phyloP scores from a whole-genome alignment of 768 basidiomycete species.

The Phylloporus arenicola region DNA sequence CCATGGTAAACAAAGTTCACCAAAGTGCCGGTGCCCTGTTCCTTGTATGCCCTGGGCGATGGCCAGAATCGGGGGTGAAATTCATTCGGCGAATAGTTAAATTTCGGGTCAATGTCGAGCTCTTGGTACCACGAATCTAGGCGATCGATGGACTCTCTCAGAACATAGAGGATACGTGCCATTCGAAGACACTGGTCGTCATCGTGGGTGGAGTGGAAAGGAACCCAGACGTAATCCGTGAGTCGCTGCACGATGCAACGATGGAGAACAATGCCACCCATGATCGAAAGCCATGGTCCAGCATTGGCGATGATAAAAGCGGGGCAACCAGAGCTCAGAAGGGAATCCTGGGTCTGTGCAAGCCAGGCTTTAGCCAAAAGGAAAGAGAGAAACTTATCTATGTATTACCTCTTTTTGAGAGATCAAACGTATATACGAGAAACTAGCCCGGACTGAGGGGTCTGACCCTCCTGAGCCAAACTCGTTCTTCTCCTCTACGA shows the following conservation, averaged over 20 bases:
- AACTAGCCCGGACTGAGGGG: constrained; percentile 28
- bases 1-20: constrained; percentile 20
- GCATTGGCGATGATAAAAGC: constrained; percentile 19
- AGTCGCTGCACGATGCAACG: constrained; percentile 30
- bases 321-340: constrained; percentile 24
- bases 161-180: constrained; percentile 19
- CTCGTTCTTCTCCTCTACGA: constrained; percentile 20
- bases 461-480: constrained; percentile 23
- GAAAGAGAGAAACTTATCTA: background rate
- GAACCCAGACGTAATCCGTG: constrained; percentile 31
- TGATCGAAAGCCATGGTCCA: constrained; percentile 26
- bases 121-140: constrained; percentile 21
- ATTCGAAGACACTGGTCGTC: constrained; percentile 11
- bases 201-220: constrained; percentile 10
- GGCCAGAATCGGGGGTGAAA: constrained; percentile 20
- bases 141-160: constrained; percentile 9
- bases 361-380: background rate
- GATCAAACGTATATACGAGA: constrained; percentile 19
- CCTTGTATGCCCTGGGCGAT: constrained; percentile 2
- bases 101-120: background rate
- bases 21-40: background rate
- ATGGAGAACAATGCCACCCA: constrained; percentile 29
- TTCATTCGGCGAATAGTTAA: background rate
- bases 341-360: constrained; percentile 7
- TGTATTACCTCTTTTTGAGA: constrained; percentile 6